Conservation (phyloP, 2,329 filamentous ascomycete genomes). For the Trichoderma gracile region DNA sequence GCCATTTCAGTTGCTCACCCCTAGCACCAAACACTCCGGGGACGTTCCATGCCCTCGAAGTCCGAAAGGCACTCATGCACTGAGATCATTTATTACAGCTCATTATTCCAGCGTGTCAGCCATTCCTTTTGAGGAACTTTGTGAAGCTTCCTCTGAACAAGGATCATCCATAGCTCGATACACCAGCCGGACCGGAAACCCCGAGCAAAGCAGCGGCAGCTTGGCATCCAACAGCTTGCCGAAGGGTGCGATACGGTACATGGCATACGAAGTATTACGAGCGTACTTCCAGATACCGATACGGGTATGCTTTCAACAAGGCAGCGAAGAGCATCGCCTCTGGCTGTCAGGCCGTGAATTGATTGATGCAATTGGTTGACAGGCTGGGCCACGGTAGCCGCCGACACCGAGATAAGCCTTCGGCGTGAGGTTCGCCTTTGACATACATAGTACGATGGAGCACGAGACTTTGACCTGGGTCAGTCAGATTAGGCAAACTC, state of each 20-base stretch:
- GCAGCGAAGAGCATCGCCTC: neutral
- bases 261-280: neutral
- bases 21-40: constrained; percentile 10
- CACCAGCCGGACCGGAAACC: constrained; percentile 1
- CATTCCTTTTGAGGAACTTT: neutral
- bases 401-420: constrained; percentile 10
- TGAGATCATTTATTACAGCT: constrained; percentile 1
- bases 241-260: neutral
- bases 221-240: neutral
- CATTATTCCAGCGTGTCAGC: constrained; percentile 6
- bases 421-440: constrained; percentile 10
- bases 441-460: constrained; percentile 14
- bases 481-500: neutral
- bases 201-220: constrained; percentile 4
- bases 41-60: constrained; percentile 4
- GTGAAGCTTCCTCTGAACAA: neutral
- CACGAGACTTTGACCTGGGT: neutral
- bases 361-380: neutral
- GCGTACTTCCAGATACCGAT: neutral
- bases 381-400: constrained; percentile 3
- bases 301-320: neutral
- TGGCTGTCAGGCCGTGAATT: neutral
- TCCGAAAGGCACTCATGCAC: constrained; percentile 1
- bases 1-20: neutral
- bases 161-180: constrained; percentile 9